These are phyloP conservation scores for Cinnamomum micranthum DNA, from an alignment of 164 flowering plant species.

Conservation along the genomic window DNA sequence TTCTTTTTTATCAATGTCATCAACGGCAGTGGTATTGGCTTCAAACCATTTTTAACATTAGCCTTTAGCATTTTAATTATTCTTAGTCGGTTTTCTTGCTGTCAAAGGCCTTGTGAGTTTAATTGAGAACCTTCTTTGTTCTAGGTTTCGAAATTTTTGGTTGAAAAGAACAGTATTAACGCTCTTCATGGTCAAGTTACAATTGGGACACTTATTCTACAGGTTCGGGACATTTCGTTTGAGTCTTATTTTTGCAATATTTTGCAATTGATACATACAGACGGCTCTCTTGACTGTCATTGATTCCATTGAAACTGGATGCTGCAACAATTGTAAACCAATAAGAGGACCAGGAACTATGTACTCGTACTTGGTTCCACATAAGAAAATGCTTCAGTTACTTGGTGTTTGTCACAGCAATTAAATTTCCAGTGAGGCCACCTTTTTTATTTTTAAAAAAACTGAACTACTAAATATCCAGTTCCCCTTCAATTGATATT, in stretches of 20 bases:
- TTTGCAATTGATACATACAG: neutral
- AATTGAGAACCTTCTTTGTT: constrained; percentile 8
- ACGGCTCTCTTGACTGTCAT: neutral
- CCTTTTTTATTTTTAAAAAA: no score
- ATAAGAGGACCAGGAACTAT: no score
- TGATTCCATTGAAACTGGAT: neutral
- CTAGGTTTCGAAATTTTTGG: constrained; percentile 84
- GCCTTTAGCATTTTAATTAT: neutral
- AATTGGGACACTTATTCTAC: constrained; percentile 90
- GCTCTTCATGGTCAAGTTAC: constrained; percentile 92
- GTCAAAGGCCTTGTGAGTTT: neutral
- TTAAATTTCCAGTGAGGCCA: neutral
- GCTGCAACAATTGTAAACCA: neutral
- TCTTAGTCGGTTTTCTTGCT: neutral
- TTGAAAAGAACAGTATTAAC: constrained; percentile 60
- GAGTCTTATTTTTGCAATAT: constrained; percentile 1
- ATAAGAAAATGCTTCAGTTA: neutral
- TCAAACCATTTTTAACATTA: constrained; percentile 4
- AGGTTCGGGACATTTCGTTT: constrained; percentile 41
- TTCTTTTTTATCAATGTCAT: constrained; percentile 92
- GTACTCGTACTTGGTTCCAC: neutral
- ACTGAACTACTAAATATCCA: no score
- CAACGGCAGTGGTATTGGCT: constrained; percentile 86
- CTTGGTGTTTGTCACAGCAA: neutral
- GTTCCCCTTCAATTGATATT: no score